A percentile compares a stretch with the other conserved stretches of the same genome.
Evolutionary conservation across 495 filamentous ascomycete species (phyloP).

Genomic region (Penicillium mononematosum): DNA sequence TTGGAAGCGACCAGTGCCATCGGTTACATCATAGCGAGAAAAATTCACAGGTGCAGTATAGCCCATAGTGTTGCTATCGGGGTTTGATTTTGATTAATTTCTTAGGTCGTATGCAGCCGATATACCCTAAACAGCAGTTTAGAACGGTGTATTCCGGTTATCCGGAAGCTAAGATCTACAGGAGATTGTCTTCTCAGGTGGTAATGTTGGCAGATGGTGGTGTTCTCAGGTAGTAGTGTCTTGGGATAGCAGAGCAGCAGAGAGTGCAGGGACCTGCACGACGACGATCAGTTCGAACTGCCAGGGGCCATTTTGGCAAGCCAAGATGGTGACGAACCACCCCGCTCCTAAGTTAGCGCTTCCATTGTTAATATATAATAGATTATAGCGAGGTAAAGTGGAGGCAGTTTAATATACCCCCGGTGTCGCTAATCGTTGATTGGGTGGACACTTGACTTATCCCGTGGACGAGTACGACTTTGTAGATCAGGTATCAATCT

Average conservation of each 20-base stretch:
- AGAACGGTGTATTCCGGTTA: neutral
- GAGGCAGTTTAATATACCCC: neutral
- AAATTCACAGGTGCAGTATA: neutral
- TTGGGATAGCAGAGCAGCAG: neutral
- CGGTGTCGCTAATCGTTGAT: neutral
- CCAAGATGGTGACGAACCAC: neutral
- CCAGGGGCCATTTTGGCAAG: neutral
- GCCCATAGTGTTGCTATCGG: neutral
- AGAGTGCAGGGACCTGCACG: neutral
- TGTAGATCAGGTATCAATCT: neutral
- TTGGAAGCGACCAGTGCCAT: neutral
- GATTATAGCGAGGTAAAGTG: neutral
- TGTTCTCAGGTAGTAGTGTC: neutral
- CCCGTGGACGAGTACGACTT: neutral
- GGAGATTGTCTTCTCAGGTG: neutral
- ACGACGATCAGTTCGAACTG: neutral
- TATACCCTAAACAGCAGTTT: neutral
- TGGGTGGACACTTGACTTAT: neutral
- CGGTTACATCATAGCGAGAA: constrained; percentile 13
- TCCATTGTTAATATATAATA: neutral
- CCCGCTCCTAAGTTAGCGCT: neutral
- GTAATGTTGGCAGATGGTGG: neutral
- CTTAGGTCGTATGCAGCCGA: neutral
- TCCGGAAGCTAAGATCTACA: neutral
- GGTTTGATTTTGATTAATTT: neutral